Base-by-base conservation (phyloP, 495 filamentous ascomycete species). In the Penicillium subrubescens region DNA sequence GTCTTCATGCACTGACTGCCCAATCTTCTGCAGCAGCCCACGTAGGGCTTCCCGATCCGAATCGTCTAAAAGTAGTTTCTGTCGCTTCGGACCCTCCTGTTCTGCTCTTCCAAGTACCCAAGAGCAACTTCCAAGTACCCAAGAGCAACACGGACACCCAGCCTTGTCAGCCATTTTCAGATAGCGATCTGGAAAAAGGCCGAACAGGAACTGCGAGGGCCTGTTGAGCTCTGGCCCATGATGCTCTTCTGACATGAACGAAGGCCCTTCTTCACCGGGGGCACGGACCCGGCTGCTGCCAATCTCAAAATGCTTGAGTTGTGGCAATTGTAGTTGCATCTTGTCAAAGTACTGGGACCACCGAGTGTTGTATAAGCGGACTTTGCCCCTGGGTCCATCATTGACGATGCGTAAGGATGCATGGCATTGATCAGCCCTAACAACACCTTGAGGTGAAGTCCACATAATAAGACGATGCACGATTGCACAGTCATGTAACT, bases 101-200 rank as follows among this genome's bases (percentile, higher is more conserved):
- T 15, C 3, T 15, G 11, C 25, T n/a, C 15, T 31, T 6, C 25
- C 25, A 15, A 52, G 15, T 5, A 29, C 5, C 48, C 48, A 52
- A 3, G 48, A 31, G 7, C 48, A 52, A 31, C 15, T 31, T 6
- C 25, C 25, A 15, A 52, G 15, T 5, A 29, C 5, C 48, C 48
- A 52, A 3, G 48, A 31, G 7, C 48, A 52, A n/a, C 48, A 52
- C 7, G 12, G 5, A 17, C 48, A 52, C 6, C n/a, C 53, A 21
- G 53, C 8, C 1, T 7, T 11, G 3, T 56, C 53, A 8, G 0
- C 33, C 53, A 34, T 11, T 21, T 37, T 21, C 4, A 37, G 31
- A 21, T 56, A 56, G 6, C 53, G 53, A 37, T 56, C 53, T 21
- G 15, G 53, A 35, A 56, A 56, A 4, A 56, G 33, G 53, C 53